A percentile compares a stretch with the other conserved stretches of the same genome.
Conservation (phyloP, 371 early-diverging fungal species). For the Batkoa obscura region DNA sequence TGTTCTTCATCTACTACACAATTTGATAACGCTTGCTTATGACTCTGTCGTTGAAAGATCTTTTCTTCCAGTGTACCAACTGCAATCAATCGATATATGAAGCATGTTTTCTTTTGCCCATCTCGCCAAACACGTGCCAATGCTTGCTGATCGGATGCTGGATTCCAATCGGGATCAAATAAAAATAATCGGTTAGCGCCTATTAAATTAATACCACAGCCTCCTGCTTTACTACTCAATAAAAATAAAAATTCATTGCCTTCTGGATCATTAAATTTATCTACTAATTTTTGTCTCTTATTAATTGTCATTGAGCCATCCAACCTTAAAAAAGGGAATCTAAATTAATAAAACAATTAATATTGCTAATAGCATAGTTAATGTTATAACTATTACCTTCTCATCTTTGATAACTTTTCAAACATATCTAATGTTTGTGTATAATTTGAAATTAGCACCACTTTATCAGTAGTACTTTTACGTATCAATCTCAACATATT, state of each 20-base stretch:
- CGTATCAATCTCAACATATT: conserved; percentile 44
- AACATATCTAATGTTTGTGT: conserved; percentile 94
- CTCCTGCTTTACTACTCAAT: conserved; percentile 93
- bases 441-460: conserved; percentile 92
- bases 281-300: conserved; percentile 84
- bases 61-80: conserved; percentile 96
- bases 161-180: conserved; percentile 62
- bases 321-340: conserved; percentile 60
- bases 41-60: conserved; percentile 86
- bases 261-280: conserved; percentile 81
- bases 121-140: conserved; percentile 94
- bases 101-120: conserved; percentile 88
- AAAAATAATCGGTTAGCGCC: conserved; percentile 90
- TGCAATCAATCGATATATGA: conserved; percentile 86
- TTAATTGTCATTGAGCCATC: conserved; percentile 83
- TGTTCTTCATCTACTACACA: conserved; percentile 89
- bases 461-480: conserved; percentile 67
- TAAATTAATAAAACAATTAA: too few species aligned
- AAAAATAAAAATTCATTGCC: conserved; percentile 77
- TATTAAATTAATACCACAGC: conserved; percentile 93
- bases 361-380: too few species aligned
- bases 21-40: conserved; percentile 70
- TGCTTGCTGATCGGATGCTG: conserved; percentile 52
- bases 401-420: conserved; percentile 59
- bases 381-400: too few species aligned